These are phyloP conservation scores for Verticillium klebahnii DNA, from an alignment of 2,329 filamentous ascomycete genomes.

Conservation along the genomic window DNA sequence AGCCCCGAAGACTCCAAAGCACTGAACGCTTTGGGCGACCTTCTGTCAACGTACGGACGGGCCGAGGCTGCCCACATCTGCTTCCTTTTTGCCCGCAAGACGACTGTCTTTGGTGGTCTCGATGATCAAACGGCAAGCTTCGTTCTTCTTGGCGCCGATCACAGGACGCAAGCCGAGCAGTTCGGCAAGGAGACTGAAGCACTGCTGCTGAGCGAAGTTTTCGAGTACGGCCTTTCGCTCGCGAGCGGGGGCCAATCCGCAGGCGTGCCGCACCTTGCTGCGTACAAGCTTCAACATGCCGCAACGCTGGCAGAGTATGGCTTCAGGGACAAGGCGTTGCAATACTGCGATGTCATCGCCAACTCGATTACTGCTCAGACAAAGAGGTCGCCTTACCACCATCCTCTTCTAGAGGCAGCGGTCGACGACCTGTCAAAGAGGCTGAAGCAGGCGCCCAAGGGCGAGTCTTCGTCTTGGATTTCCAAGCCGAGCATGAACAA, in stretches of 20 bases:
- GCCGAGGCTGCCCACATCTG: constrained; percentile 92
- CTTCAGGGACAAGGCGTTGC: constrained; percentile 73
- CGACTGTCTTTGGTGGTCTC: constrained; percentile 70
- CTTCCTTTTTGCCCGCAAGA: constrained; percentile 75
- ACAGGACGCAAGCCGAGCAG: constrained; percentile 64
- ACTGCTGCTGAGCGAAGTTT: constrained; percentile 91
- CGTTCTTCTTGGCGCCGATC: constrained; percentile 81
- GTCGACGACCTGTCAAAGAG: constrained; percentile 82
- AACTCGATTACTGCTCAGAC: constrained; percentile 74
- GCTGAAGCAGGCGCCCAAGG: constrained; percentile 79
- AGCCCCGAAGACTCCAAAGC: constrained; percentile 74
- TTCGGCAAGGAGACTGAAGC: constrained; percentile 78
- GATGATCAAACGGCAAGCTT: constrained; percentile 78
- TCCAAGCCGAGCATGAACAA: constrained; percentile 94
- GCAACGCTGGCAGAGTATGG: constrained; percentile 80
- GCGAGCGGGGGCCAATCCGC: constrained; percentile 50
- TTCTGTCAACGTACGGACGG: constrained; percentile 81
- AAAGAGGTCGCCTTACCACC: constrained; percentile 81
- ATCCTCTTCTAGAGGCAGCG: constrained; percentile 65
- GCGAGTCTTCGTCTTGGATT: constrained; percentile 81
- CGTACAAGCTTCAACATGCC: constrained; percentile 89
- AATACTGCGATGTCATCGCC: constrained; percentile 85
- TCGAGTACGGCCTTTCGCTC: constrained; percentile 82
- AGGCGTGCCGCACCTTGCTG: constrained; percentile 74
- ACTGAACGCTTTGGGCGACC: constrained; percentile 71